Evolutionary conservation across 179 eudicot species (phyloP).

Genomic region (Corrigiola litoralis): DNA sequence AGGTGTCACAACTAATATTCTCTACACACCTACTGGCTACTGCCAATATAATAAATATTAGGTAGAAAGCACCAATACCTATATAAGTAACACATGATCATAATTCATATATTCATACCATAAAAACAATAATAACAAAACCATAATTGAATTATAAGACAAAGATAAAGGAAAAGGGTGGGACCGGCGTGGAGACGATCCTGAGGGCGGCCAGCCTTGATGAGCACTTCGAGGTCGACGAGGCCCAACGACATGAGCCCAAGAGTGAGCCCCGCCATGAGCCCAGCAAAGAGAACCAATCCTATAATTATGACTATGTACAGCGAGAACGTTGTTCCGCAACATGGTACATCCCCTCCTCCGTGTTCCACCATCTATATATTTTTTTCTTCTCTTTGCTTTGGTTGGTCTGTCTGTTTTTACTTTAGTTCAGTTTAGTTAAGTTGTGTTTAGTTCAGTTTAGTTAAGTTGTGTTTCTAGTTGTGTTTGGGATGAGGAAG

Average conservation of each 20-base stretch:
- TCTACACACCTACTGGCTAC: no score
- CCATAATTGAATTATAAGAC: not conserved
- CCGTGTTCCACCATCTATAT: slow-evolving; percentile 32
- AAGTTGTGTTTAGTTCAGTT: no score
- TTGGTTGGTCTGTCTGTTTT: no score
- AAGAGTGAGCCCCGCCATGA: slow-evolving; percentile 86
- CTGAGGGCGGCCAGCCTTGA: slow-evolving; percentile 75
- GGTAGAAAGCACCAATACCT: no score
- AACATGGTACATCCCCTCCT: slow-evolving; percentile 39
- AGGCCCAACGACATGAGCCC: slow-evolving; percentile 89
- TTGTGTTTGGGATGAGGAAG: no score
- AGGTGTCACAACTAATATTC: no score
- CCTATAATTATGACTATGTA: slow-evolving; percentile 41
- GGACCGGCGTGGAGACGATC: slow-evolving; percentile 73
- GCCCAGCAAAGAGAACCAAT: slow-evolving; percentile 66
- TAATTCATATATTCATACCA: not conserved
- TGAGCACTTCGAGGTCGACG: slow-evolving; percentile 90
- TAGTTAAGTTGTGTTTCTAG: no score
- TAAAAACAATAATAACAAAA: not conserved
- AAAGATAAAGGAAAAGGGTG: not conserved
- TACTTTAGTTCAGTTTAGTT: no score
- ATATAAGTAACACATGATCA: no score
- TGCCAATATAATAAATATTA: no score
- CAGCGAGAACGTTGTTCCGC: slow-evolving; percentile 44
- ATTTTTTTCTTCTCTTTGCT: no score